Base-by-base conservation (phyloP, 179 eudicot species). In the Silene noctiflora region DNA sequence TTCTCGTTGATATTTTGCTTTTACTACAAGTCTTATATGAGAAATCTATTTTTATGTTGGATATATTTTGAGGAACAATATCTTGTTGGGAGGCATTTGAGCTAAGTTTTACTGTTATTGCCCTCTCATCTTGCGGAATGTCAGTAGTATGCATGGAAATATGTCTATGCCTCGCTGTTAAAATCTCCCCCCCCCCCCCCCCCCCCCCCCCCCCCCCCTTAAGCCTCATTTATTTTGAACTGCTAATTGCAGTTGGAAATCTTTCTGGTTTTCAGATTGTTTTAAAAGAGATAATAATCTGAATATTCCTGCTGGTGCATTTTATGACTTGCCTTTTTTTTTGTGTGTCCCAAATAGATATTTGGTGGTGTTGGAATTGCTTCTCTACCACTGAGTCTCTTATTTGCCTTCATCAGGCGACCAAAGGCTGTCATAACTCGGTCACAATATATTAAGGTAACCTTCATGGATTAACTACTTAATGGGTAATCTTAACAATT, bases 301-400 rank as follows among this genome's bases (percentile, higher is more conserved):
- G 46, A 66, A 29, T 75, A 13, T 53, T 48, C 16, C 12, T 31
- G 67, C 39, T 58, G 65, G 11, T 24, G 16, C 24, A 53, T 71
- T 69, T 7, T 7, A 55, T 25, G 68, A 77, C 73, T 72, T 44
- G 16, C 63, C 61, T 55, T 25, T 8, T 78, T 2, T 42, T 22
- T 75, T 67, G 58, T 68, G 33, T 33, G 39, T 33, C 59, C 77
- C 29, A 67, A 72, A 35, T 83, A 95, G 99, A 91, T 95, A 79
- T 93, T 95, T 85, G 99, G 98, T n/a, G 99, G 99, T 75, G 97
- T 91, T 76, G 99, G 98, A 74, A 95, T 95, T 84, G 97, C 97
- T 71, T 91, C 96, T 82, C 90, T 95, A 66, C 99, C 99, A 31
- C 65, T 95, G 83, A 90, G 99, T 69, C 97, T 95, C 77, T 87